Percentiles rank a stretch among this genome's conserved stretches.
These are phyloP conservation scores for Scenedesmus sp. DNA, from an alignment of 163 green algal species.

Conservation along the genomic window DNA sequence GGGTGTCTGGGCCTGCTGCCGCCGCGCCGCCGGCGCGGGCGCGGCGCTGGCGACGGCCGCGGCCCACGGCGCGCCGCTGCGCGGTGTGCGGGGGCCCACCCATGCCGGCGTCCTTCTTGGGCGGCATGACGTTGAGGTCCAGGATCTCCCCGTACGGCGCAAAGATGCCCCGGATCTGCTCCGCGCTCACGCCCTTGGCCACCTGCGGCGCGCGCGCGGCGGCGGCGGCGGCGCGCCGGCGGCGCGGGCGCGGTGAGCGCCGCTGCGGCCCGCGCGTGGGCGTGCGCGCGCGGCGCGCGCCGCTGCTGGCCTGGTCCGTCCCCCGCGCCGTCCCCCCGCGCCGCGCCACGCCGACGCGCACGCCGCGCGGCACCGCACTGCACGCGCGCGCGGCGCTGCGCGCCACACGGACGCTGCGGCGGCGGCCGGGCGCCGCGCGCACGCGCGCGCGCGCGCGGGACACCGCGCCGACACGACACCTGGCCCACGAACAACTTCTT, in stretches of 20 bases:
- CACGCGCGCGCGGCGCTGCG: neutral
- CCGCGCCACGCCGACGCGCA: neutral
- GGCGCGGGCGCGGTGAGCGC: neutral
- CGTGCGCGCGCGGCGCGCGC: too few relatives aligned
- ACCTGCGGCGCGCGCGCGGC: conserved; percentile 63
- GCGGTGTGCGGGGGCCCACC: conserved; percentile 16
- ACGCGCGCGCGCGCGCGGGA: neutral
- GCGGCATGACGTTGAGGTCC: conserved; percentile 76
- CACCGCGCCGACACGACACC: conserved; percentile 56
- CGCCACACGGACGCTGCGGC: neutral
- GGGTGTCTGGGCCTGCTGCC: too few relatives aligned
- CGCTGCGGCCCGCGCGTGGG: too few relatives aligned
- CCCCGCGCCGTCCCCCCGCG: too few relatives aligned
- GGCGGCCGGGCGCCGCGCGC: neutral
- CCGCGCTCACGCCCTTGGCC: conserved; percentile 69
- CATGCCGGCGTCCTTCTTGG: conserved; percentile 40
- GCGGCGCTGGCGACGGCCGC: too few relatives aligned
- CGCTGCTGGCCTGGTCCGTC: too few relatives aligned
- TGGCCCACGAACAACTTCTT: conserved; percentile 93
- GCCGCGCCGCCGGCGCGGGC: too few relatives aligned
- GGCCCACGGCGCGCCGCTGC: too few relatives aligned
- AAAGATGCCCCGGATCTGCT: conserved; percentile 77
- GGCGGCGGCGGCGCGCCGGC: neutral
- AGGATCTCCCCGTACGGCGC: conserved; percentile 80
- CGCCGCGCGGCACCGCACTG: conserved; percentile 9